These are phyloP conservation scores for Fusarium buharicum DNA, from an alignment of 2,329 filamentous ascomycete species.

Conservation along the genomic window DNA sequence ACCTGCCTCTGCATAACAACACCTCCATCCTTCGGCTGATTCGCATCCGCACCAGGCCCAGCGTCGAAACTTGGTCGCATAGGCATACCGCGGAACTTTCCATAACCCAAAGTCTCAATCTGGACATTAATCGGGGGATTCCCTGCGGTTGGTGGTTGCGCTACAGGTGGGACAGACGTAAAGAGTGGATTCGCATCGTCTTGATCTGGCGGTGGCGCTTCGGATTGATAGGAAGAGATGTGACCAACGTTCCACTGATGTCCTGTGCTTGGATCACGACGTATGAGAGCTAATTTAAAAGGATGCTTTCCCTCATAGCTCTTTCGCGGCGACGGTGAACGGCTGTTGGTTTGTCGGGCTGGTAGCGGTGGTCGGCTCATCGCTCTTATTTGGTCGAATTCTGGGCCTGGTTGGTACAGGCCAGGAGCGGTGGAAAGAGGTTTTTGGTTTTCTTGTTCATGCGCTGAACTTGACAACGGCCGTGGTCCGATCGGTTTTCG, in stretches of 20 bases:
- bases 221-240: slow-evolving; percentile 65
- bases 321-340: slow-evolving; percentile 55
- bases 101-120: slow-evolving; percentile 66
- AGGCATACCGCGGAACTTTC: slow-evolving; percentile 65
- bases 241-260: slow-evolving; percentile 81
- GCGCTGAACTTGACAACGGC: slow-evolving; percentile 23
- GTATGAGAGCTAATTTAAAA: slow-evolving; percentile 72
- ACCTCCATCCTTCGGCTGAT: slow-evolving; percentile 31
- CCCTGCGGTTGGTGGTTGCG: slow-evolving; percentile 19
- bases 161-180: slow-evolving; percentile 37
- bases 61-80: slow-evolving; percentile 51
- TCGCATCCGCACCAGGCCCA: slow-evolving; percentile 30
- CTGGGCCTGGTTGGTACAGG: slow-evolving; percentile 8
- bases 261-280: slow-evolving; percentile 75
- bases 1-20: slow-evolving; percentile 64
- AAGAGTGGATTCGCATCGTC: slow-evolving; percentile 41
- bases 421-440: slow-evolving; percentile 27
- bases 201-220: slow-evolving; percentile 45
- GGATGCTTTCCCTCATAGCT: slow-evolving; percentile 51
- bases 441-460: slow-evolving; percentile 8
- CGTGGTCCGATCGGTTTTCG: slow-evolving; percentile 48
- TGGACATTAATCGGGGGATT: slow-evolving; percentile 61
- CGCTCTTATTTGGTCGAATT: slow-evolving; percentile 28
- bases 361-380: slow-evolving; percentile 3
- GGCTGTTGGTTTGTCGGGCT: slow-evolving; percentile 9